Percentiles rank a stretch among this genome's conserved stretches.
Evolutionary conservation across 1,284 basidiomycete genomes (phyloP).

Genomic region (Porogramme epimiltina): DNA sequence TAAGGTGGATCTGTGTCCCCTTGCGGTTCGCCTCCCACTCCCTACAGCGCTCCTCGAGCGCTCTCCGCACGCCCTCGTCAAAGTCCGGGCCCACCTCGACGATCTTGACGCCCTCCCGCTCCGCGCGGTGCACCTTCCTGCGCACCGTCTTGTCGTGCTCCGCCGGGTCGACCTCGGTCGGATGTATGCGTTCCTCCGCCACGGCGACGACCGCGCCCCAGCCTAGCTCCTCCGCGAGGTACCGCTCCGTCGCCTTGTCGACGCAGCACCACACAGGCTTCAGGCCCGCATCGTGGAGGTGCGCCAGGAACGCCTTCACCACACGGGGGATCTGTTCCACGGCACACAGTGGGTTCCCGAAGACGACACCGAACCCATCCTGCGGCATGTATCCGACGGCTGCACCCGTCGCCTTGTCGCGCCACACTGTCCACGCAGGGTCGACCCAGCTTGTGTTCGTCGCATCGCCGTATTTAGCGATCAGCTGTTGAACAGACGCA

Average conservation of each 20-base stretch:
- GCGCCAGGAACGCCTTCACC: slow-evolving; percentile 42
- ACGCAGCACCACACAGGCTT: slow-evolving; percentile 58
- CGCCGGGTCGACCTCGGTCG: slow-evolving; percentile 40
- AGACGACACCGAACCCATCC: slow-evolving; percentile 42
- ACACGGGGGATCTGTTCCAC: slow-evolving; percentile 42
- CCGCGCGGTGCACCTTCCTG: slow-evolving; percentile 49
- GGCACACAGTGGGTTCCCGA: slow-evolving; percentile 54
- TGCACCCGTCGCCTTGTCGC: slow-evolving; percentile 46
- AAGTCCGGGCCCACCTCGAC: slow-evolving; percentile 39
- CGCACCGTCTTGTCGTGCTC: slow-evolving; percentile 44
- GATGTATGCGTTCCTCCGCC: slow-evolving; percentile 55
- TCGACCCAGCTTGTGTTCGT: slow-evolving; percentile 59
- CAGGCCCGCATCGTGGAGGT: slow-evolving; percentile 38
- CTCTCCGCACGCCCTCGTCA: slow-evolving; percentile 38
- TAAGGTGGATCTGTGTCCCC: slow-evolving; percentile 58
- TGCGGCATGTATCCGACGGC: slow-evolving; percentile 47
- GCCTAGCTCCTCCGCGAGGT: slow-evolving; percentile 46
- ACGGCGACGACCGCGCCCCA: slow-evolving; percentile 54
- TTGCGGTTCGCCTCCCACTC: slow-evolving; percentile 48
- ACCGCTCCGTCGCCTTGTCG: slow-evolving; percentile 44
- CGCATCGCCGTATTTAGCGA: slow-evolving; percentile 57
- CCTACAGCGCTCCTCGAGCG: slow-evolving; percentile 45
- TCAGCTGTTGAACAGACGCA: slow-evolving; percentile 38
- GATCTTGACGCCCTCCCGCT: slow-evolving; percentile 50
- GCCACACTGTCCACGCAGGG: slow-evolving; percentile 56